Percentiles rank a stretch among this genome's conserved stretches.
Conservation (phyloP, 192 early-diverging fungal genomes). For the Obelidium mucronatum region DNA sequence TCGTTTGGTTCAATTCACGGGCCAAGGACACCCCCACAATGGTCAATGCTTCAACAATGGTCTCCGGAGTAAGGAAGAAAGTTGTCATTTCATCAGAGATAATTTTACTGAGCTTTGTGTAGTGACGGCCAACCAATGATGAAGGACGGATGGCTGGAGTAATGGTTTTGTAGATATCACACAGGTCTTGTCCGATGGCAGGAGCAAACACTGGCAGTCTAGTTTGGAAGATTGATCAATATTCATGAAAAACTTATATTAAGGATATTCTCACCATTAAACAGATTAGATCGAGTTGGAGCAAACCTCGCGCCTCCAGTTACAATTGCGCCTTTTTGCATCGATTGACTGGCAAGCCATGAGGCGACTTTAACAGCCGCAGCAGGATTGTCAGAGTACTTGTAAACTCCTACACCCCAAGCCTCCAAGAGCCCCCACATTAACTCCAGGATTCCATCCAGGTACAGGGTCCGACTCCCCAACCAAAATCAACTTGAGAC, state of each 20-base stretch:
- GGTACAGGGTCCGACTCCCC: conserved; percentile 50
- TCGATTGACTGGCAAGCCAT: conserved; percentile 27
- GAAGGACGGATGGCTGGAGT: conserved; percentile 33
- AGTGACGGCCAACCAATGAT: conserved; percentile 22
- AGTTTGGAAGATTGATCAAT: no score
- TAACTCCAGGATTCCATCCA: conserved; percentile 25
- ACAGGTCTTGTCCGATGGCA: conserved; percentile 19
- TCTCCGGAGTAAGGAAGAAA: conserved; percentile 14
- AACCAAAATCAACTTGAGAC: conserved; percentile 28
- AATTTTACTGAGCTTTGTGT: conserved; percentile 21
- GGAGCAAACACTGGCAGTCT: no score
- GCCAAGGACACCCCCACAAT: neutral
- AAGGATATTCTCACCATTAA: conserved; percentile 24
- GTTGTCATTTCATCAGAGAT: conserved; percentile 20
- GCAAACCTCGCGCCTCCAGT: neutral
- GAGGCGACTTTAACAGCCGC: conserved; percentile 44
- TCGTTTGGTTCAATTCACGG: neutral
- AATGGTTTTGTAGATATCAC: conserved; percentile 7
- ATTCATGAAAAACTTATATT: no score
- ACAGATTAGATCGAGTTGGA: conserved; percentile 28
- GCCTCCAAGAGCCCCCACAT: conserved; percentile 44
- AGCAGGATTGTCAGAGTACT: conserved; percentile 42
- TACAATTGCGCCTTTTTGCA: conserved; percentile 22
- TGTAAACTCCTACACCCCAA: conserved; percentile 46
- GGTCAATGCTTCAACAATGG: conserved; percentile 16